Base-by-base conservation (phyloP, 495 filamentous ascomycete species). In the Talaromyces adpressus region DNA sequence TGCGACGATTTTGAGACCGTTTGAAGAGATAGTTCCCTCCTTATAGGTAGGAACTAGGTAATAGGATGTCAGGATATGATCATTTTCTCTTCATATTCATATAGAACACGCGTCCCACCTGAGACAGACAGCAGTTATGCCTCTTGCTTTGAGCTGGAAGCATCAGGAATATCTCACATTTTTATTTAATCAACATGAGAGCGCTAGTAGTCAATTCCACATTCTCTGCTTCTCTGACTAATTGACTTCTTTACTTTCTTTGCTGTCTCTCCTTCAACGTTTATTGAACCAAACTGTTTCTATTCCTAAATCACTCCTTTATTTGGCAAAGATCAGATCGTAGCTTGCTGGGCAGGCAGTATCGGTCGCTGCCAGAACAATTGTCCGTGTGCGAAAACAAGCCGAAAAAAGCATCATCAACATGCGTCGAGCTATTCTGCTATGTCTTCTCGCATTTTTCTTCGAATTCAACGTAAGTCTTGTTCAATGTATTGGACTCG, bases 121-220 rank as follows among this genome's bases (percentile, higher is more conserved):
- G 45, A 49, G 45, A 49, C 45, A 49, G 45, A 49, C 18, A 0
- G 6, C n/a, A 6, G 16, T 7, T 18, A 14, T 3, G 41, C 41
- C 45, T 18, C 45, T 49, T 49, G 6, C 7, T 49, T 4, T 18
- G 45, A 22, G 45, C 4, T 18, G 18, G n/a, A 9, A 49, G 18
- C 45, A 49, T 49, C 14, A 49, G 8, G 45, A 49, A 49, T 18
- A 49, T 49, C 4, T 20, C n/a, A 49, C 22, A 1, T 3, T 5
- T 27, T 56, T 56, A 56, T 56, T 56, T 56, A 56, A 56, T 56
- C 52, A 56, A 27, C 6, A 20, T 56, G 23, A 56, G 16, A 27
- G 52, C 52, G 52, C 52, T 56, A 56, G 27, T 16, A 14, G 20
- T 56, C 27, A 14, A 56, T 14, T 29, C 11, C 52, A 49, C n/a